These are phyloP conservation scores for Pythium sukuiense DNA, from an alignment of 352 stramenopile species.

Conservation along the genomic window DNA sequence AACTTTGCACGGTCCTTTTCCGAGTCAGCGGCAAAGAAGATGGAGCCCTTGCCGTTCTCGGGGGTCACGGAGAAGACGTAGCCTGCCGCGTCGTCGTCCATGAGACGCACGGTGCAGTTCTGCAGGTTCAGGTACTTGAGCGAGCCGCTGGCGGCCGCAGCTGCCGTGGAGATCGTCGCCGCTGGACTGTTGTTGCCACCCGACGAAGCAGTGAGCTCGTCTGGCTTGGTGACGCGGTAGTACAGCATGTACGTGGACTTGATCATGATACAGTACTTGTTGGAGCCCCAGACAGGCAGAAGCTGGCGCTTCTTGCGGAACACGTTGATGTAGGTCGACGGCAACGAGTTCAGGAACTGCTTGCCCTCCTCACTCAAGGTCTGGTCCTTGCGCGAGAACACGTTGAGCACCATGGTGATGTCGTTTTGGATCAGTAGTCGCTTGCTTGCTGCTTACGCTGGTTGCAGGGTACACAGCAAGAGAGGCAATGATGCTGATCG, in stretches of 20 bases:
- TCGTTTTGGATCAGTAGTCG: not conserved
- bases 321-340: conserved; percentile 79
- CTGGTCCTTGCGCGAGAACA: conserved; percentile 76
- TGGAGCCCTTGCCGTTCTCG: conserved; percentile 58
- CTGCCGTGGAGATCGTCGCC: not conserved
- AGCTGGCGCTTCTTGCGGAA: conserved; percentile 84
- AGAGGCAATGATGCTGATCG: conserved; percentile 19
- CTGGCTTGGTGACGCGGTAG: conserved; percentile 67
- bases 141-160: conserved; percentile 5
- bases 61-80: conserved; percentile 79
- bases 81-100: conserved; percentile 71
- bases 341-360: conserved; percentile 81
- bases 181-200: conserved; percentile 10
- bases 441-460: not conserved
- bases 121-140: conserved; percentile 83
- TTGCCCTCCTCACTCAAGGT: conserved; percentile 78
- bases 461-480: conserved; percentile 20
- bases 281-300: conserved; percentile 77
- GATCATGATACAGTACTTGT: conserved; percentile 88
- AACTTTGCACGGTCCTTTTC: conserved; percentile 88
- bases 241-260: conserved; percentile 87
- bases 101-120: conserved; percentile 72
- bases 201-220: conserved; percentile 29
- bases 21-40: conserved; percentile 78
- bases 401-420: conserved; percentile 69